Conservation (phyloP, 306 rosid species). For the Oxytropis ochrocephala region DNA sequence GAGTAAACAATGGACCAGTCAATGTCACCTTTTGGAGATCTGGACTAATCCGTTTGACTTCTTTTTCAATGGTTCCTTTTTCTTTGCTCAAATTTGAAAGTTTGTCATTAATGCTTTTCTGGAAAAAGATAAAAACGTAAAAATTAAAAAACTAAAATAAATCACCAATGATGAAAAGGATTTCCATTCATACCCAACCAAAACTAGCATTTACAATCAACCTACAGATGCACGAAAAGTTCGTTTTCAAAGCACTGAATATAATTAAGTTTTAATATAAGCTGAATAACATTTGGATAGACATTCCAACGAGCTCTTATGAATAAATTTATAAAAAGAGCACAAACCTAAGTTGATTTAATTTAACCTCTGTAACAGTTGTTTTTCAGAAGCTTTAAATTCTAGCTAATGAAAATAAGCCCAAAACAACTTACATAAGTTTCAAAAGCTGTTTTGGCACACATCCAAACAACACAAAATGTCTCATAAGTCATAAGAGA, state of each 20-base stretch:
- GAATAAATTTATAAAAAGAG: not conserved
- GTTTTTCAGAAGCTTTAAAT: not conserved
- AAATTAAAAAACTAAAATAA: not conserved
- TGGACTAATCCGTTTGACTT: constrained; percentile 74
- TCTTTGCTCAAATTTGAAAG: constrained; percentile 63
- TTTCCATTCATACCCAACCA: constrained; percentile 3
- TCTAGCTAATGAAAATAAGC: not conserved
- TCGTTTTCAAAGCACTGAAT: not conserved
- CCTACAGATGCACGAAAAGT: not conserved
- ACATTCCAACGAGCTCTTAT: no score
- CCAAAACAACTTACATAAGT: not conserved
- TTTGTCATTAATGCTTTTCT: constrained; percentile 89
- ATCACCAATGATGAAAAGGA: not conserved
- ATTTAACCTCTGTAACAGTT: not conserved
- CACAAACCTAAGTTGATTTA: not conserved
- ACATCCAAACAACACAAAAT: constrained; percentile 2
- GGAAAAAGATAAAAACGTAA: constrained; percentile 20
- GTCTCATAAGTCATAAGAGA: not conserved
- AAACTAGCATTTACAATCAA: constrained; percentile 14
- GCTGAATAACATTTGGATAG: not conserved
- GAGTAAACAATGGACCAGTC: constrained; percentile 11
- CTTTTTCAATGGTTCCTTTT: constrained; percentile 59
- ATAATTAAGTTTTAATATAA: not conserved
- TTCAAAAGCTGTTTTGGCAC: not conserved
- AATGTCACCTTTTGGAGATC: constrained; percentile 66